These are phyloP conservation scores for Quambalaria eucalypti DNA, from an alignment of 1,284 basidiomycete genomes.

Conservation along the genomic window DNA sequence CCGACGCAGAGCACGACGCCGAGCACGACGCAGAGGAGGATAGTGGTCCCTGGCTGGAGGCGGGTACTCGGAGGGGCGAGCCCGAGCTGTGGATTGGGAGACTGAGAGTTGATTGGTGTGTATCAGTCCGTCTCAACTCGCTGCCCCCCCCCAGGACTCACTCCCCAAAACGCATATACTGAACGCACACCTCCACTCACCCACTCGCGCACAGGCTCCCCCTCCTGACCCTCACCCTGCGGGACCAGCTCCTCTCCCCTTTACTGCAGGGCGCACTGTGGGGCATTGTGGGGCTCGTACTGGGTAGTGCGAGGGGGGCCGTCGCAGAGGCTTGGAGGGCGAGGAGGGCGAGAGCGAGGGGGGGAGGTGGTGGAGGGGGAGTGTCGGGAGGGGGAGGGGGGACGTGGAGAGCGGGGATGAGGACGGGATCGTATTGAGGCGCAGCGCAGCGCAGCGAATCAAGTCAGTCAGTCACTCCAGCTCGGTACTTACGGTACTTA, in stretches of 20 bases:
- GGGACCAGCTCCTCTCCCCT: conserved; percentile 36
- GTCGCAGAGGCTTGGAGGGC: too few relatives aligned
- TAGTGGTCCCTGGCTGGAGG: not conserved
- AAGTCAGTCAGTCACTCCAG: too few relatives aligned
- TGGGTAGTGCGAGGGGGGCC: too few relatives aligned
- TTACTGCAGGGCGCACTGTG: conserved; percentile 32
- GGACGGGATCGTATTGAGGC: too few relatives aligned
- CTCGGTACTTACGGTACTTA: too few relatives aligned
- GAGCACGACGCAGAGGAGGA: conserved; percentile 8
- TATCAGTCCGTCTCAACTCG: not conserved
- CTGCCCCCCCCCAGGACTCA: not conserved
- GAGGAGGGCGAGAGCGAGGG: too few relatives aligned
- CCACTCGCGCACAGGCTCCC: conserved; percentile 20
- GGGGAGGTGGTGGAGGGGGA: too few relatives aligned
- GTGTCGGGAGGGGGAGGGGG: too few relatives aligned
- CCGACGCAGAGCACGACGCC: conserved; percentile 3
- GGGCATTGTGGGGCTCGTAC: conserved; percentile 27
- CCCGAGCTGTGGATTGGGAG: conserved; percentile 31
- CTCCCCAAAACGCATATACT: not conserved
- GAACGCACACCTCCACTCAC: not conserved
- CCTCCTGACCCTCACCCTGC: conserved; percentile 29
- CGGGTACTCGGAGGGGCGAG: conserved; percentile 2
- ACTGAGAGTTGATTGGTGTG: conserved; percentile 36
- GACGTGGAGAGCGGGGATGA: too few relatives aligned
- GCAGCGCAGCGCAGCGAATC: too few relatives aligned